phyloP scores from a whole-genome alignment of 768 basidiomycete species.

The Collybia nuda region DNA sequence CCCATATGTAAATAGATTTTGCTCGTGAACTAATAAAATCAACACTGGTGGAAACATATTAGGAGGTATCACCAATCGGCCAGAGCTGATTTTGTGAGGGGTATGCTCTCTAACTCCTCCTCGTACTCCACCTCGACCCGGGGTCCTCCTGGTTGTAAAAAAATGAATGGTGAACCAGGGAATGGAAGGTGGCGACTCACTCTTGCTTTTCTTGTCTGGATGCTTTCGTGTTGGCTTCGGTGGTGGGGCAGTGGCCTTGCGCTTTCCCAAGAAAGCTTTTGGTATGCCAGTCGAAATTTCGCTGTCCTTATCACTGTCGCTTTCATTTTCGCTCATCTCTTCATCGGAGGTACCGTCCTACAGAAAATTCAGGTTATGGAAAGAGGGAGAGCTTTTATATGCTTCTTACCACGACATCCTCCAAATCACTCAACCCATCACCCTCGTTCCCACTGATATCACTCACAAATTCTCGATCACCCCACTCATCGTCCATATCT shows the following conservation, averaged over 20 bases:
- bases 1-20: neutral
- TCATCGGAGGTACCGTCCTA: conserved; percentile 38
- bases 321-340: conserved; percentile 43
- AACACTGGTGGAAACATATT: neutral
- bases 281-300: conserved; percentile 16
- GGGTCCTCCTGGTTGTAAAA: conserved; percentile 55
- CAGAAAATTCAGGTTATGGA: neutral
- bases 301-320: conserved; percentile 32
- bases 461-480: conserved; percentile 72
- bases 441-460: conserved; percentile 72
- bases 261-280: conserved; percentile 61
- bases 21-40: no score
- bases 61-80: conserved; percentile 47
- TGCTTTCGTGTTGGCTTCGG: conserved; percentile 49
- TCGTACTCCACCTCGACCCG: conserved; percentile 97
- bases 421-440: conserved; percentile 63
- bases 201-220: conserved; percentile 60
- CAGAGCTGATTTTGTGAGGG: conserved; percentile 49
- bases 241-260: conserved; percentile 50
- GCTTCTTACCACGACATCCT: conserved; percentile 59
- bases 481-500: conserved; percentile 52
- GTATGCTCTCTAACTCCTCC: conserved; percentile 77
- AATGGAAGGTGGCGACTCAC: conserved; percentile 33
- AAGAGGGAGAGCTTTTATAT: no score
- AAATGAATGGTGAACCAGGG: conserved; percentile 3